Conservation (phyloP, 2,329 filamentous ascomycete species). For the Penicillium sclerotiorum region DNA sequence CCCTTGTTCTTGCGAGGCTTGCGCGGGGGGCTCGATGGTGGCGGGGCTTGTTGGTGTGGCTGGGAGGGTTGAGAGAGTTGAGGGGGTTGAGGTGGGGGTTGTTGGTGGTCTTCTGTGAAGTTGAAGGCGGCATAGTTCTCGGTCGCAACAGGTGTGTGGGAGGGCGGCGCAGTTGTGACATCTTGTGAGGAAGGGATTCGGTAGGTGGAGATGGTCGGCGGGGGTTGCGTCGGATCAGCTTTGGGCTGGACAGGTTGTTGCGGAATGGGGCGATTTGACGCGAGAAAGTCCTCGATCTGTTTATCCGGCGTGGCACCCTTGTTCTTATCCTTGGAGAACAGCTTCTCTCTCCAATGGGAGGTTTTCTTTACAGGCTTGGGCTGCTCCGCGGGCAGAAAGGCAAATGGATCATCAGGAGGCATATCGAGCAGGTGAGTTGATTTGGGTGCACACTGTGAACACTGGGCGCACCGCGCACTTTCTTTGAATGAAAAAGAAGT, state of each 20-base stretch:
- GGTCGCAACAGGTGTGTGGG: slow-evolving; percentile 5
- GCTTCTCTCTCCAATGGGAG: slow-evolving; percentile 53
- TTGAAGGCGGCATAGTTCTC: slow-evolving; percentile 25
- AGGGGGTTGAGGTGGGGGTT: not conserved
- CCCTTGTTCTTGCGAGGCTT: slow-evolving; percentile 60
- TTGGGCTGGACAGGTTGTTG: slow-evolving; percentile 26
- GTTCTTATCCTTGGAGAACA: slow-evolving; percentile 49
- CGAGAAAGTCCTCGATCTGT: slow-evolving; percentile 61
- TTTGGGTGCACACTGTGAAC: slow-evolving; percentile 25
- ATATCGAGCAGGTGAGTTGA: slow-evolving; percentile 24
- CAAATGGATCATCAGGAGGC: slow-evolving; percentile 41
- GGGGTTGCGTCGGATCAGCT: slow-evolving; percentile 4
- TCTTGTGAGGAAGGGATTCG: slow-evolving; percentile 37
- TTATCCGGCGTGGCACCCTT: slow-evolving; percentile 42
- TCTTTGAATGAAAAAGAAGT: too few species aligned
- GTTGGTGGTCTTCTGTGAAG: slow-evolving; percentile 11
- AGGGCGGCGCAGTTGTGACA: slow-evolving; percentile 13
- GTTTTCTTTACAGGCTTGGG: slow-evolving; percentile 36
- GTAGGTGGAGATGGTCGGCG: slow-evolving; percentile 30
- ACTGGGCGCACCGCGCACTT: too few species aligned
- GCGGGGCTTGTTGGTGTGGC: not conserved
- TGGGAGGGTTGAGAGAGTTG: not conserved
- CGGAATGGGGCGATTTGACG: slow-evolving; percentile 50
- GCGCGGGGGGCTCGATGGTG: not conserved
- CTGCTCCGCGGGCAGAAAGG: slow-evolving; percentile 36